A percentile compares a stretch with the other conserved stretches of the same genome.
Conservation (phyloP, 2,329 filamentous ascomycete genomes). For the Dichotomopilus funicola region DNA sequence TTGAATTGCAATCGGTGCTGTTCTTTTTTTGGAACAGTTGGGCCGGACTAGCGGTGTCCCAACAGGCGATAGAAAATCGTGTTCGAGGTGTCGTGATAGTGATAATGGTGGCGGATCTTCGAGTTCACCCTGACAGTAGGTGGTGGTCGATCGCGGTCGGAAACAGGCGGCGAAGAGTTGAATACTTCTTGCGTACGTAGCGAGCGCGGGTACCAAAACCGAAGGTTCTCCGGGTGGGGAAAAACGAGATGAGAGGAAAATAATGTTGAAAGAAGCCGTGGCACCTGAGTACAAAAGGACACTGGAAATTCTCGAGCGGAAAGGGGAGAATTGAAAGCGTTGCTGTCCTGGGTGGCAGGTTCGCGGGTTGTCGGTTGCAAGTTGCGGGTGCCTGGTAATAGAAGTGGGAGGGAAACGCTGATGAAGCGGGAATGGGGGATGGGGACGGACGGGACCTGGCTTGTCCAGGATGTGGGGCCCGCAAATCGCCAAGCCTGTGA, state of each 20-base stretch:
- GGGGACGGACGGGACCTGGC: conserved; percentile 6
- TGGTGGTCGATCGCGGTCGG: too few relatives aligned
- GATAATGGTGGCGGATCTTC: neutral
- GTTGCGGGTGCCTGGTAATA: conserved; percentile 5
- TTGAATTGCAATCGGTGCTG: neutral
- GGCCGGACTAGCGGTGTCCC: neutral
- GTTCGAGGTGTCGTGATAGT: neutral
- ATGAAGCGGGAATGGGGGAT: neutral
- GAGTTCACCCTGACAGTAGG: too few relatives aligned
- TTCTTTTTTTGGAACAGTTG: neutral
- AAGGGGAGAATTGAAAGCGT: neutral
- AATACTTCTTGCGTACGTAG: too few relatives aligned
- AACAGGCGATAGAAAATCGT: neutral
- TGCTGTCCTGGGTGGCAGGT: too few relatives aligned
- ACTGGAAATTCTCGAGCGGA: neutral
- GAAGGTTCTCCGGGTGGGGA: neutral
- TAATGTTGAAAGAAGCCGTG: neutral
- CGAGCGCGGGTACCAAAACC: neutral
- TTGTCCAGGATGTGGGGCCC: conserved; percentile 4
- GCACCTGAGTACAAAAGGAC: neutral
- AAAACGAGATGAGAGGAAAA: neutral
- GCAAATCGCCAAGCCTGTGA: neutral
- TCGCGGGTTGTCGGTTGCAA: neutral
- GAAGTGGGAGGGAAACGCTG: conserved; percentile 5
- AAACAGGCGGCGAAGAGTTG: too few relatives aligned